Base-by-base conservation (phyloP, 1,284 basidiomycete species). In the Neonothopanus nambi region DNA sequence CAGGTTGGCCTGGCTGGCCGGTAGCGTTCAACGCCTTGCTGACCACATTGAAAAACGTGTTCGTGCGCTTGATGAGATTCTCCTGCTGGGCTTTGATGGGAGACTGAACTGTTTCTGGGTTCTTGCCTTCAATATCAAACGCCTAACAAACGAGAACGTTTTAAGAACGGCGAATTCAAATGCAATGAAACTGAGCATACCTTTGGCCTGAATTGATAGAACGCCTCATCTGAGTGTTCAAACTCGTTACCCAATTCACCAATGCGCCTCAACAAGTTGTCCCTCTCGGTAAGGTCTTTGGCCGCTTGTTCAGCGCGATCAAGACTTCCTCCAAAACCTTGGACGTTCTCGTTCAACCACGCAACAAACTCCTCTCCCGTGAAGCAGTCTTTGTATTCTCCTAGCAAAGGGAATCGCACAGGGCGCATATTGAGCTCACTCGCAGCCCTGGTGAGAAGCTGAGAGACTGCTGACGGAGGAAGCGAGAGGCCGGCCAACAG, bases 241-340 rank as follows among this genome's bases (percentile, higher is more conserved):
- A 89, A 92, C 51, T 79, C 76, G 63, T 92, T 92, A 13, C 90
- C 89, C 50, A 89, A 75, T 66, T 92, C 90, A 48, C 92, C 93
- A 49, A 92, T 76, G 39, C 92, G 76, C 39, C 89, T 80, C 33
- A 95, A 72, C 9, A 93, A 74, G 45, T 84, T 84, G 57, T 89
- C 82, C 28, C 85, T 79, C 68, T 93, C 87, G 1, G 87, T 84
- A 50, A 95, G 73, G 44, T 91, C 87, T 49, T 72, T 78, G 5
- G 91, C 91, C 17, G 87, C 91, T 57, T 91, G 85, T 60, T 89
- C 89, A 3, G 91, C 91, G 43, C 82, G 77, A 59, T 93, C 90
- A 56, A 89, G 73, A 42, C 50, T 57, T 28, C 55, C 58, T 17
- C 47, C 56, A 20, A 59, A 54, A 13, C 41, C 62, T 59, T 36